A percentile compares a stretch with the other conserved stretches of the same genome.
Conservation (phyloP, 495 filamentous ascomycete species). For the Penicillium coffeae region DNA sequence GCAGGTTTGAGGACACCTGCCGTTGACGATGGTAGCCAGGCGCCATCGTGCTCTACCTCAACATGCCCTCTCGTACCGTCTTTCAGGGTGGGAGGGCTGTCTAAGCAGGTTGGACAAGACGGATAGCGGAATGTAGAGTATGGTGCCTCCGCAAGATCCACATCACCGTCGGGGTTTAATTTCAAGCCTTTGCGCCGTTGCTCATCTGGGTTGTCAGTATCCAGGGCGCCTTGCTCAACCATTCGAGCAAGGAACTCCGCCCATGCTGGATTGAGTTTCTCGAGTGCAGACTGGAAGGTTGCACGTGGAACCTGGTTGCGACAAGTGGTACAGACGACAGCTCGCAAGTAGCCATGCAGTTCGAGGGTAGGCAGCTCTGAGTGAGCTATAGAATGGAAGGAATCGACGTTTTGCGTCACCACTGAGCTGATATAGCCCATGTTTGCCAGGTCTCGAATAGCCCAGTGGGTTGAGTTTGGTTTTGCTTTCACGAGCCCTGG, state of each 20-base stretch:
- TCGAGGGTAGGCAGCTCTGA: slow-evolving; percentile 73
- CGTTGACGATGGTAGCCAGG: slow-evolving; percentile 64
- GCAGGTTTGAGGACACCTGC: slow-evolving; percentile 85
- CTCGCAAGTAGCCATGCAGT: slow-evolving; percentile 84
- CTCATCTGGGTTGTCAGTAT: slow-evolving; percentile 72
- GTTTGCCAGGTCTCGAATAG: slow-evolving; percentile 64
- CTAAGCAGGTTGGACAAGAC: slow-evolving; percentile 76
- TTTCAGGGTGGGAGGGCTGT: slow-evolving; percentile 54
- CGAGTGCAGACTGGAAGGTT: slow-evolving; percentile 71
- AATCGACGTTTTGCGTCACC: slow-evolving; percentile 96
- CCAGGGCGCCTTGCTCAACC: slow-evolving; percentile 66
- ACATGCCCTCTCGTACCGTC: slow-evolving; percentile 58
- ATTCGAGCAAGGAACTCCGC: slow-evolving; percentile 68
- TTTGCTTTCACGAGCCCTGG: slow-evolving; percentile 68
- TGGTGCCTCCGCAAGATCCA: slow-evolving; percentile 81
- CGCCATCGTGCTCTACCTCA: slow-evolving; percentile 75
- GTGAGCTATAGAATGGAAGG: slow-evolving; percentile 78
- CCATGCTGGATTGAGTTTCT: slow-evolving; percentile 83
- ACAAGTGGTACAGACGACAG: slow-evolving; percentile 78
- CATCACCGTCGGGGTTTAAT: slow-evolving; percentile 91
- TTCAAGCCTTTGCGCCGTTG: slow-evolving; percentile 64
- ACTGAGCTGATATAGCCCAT: slow-evolving; percentile 71
- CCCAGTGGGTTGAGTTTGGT: slow-evolving; percentile 77
- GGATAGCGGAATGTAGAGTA: slow-evolving; percentile 92
- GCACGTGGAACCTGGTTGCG: slow-evolving; percentile 61